Percentiles rank a stretch among this genome's conserved stretches.
These are phyloP conservation scores for Curvularia verruculosa DNA, from an alignment of 2,329 filamentous ascomycete species.

Conservation along the genomic window DNA sequence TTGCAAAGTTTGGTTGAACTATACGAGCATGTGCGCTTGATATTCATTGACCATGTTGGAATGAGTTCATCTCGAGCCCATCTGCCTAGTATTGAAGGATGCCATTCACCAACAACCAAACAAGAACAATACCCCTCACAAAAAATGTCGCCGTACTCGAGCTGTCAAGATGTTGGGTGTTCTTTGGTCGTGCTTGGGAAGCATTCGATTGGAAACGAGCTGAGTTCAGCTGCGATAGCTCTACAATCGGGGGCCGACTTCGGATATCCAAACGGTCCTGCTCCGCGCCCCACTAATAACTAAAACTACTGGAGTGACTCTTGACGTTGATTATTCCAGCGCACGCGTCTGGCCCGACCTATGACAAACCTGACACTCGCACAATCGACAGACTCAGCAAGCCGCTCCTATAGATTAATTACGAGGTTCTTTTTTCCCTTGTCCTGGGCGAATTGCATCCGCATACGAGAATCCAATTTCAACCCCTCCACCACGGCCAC, in stretches of 20 bases:
- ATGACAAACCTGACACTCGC: background rate
- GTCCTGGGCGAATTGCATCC: background rate
- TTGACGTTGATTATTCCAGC: conserved; percentile 19
- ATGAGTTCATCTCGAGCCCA: background rate
- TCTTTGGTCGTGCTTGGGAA: background rate
- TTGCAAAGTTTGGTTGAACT: background rate
- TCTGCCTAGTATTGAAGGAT: background rate
- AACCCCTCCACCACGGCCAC: conserved; percentile 12
- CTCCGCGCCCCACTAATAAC: conserved; percentile 29
- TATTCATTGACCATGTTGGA: background rate
- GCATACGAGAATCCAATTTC: conserved; percentile 11
- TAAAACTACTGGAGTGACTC: conserved; percentile 30
- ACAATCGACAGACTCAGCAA: background rate
- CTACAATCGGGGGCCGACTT: conserved; percentile 15
- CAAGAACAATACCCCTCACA: background rate
- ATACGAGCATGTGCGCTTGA: background rate
- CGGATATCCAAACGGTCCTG: conserved; percentile 23
- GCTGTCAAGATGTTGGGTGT: background rate
- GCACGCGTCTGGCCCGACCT: conserved; percentile 14
- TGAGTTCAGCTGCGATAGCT: conserved; percentile 3
- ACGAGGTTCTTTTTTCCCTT: background rate
- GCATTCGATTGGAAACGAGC: conserved; percentile 1
- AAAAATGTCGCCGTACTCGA: background rate
- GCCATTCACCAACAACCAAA: background rate
- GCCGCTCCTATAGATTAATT: conserved; percentile 5